Percentiles rank a stretch among this genome's conserved stretches.
Evolutionary conservation across 1,284 basidiomycete species (phyloP).

Genomic region (Polyporus tsugae): DNA sequence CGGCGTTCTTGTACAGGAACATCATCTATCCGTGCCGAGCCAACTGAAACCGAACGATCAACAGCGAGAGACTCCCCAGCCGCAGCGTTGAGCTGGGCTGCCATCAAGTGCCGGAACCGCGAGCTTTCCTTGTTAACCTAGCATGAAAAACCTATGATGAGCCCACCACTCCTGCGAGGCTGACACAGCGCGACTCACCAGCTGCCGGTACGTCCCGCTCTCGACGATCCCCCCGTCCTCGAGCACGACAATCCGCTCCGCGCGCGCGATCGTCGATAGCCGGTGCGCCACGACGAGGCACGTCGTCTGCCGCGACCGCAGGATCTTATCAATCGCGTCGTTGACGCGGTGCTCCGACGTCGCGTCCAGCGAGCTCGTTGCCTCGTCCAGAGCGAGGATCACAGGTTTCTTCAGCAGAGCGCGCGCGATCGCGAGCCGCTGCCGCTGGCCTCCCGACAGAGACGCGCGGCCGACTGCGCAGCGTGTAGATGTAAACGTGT

Average conservation of each 20-base stretch:
- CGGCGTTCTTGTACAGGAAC: background rate
- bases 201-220: constrained; percentile 82
- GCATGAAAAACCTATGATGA: constrained; percentile 12
- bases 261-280: constrained; percentile 84
- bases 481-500: constrained; percentile 18
- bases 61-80: constrained; percentile 36
- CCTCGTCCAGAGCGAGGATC: constrained; percentile 85
- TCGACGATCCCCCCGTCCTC: constrained; percentile 89
- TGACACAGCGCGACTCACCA: constrained; percentile 54
- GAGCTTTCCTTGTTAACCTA: constrained; percentile 73
- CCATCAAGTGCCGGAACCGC: constrained; percentile 86
- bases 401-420: constrained; percentile 88
- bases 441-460: constrained; percentile 71
- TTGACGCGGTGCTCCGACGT: constrained; percentile 91
- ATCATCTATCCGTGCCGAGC: background rate
- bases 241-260: constrained; percentile 87
- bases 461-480: constrained; percentile 73
- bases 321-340: constrained; percentile 89
- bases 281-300: constrained; percentile 92
- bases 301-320: constrained; percentile 79
- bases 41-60: background rate
- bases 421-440: constrained; percentile 80
- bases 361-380: constrained; percentile 87
- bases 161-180: background rate
- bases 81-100: constrained; percentile 78